Evolutionary conservation across 208 protist species (phyloP), one percentile per base, ranked within the genome.

Genomic region (Wallacemonas rigidus): DNA sequence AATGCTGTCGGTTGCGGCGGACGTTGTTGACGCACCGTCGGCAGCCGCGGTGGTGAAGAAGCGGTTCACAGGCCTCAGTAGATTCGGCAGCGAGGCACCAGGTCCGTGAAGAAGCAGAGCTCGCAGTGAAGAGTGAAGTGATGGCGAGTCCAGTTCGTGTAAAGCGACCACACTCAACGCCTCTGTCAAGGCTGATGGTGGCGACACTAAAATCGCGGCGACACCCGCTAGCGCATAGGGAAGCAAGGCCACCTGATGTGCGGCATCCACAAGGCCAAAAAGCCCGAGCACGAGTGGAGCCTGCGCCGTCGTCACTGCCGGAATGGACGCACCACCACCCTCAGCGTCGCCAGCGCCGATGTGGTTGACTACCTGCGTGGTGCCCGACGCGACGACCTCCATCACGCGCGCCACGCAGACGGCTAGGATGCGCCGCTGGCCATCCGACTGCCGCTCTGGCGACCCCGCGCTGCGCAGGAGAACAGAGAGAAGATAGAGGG

Each of bases 141-240:
- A 45, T 11, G 57, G 57, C 7, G 57, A 63, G 38, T 63, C 57
- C 0, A 63, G 39, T n/a, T 44, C 57, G 57, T 63, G n/a, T n/a
- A 8, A 11, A 6, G 44, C 9, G 12, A 63, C 57, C 12, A 17
- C 54, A 8, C 12, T 35, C 15, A 17, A 8, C 1, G 54, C 54
- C 15, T 58, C 54, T 35, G 26, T 26, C 15, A 58, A 17, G 12
- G 54, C 6, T 35, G 57, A 44, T 6, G 57, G 8, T n/a, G 57
- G 57, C 7, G 35, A 5, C 17, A 39, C 57, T 4, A 63, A 39
- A 39, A 63, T 9, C 7, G 57, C 40, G 43, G 53, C 62, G 5
- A 53, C 45, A n/a, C 48, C 64, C 9, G 44, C 48, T 9, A 85
- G 76, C 2, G 76, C 76, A 55, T 81, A 81, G 11, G 75, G 80